A percentile compares a stretch with the other conserved stretches of the same genome.
phyloP scores from a whole-genome alignment of 1,139 yeast species.

The Pneumocystis oryctolagi region DNA sequence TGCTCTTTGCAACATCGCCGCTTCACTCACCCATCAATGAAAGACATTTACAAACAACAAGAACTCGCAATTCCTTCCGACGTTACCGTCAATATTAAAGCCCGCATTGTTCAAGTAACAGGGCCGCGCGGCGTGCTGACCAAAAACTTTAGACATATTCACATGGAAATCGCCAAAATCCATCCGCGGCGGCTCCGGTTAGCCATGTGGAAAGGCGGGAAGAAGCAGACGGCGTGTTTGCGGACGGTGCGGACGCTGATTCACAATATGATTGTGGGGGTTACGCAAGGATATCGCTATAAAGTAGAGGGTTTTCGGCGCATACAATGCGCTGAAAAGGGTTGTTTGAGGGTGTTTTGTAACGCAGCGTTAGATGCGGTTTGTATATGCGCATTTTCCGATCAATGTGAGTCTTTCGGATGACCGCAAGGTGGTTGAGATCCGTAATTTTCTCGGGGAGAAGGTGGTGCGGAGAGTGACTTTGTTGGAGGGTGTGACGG shows the following conservation, averaged over 20 bases:
- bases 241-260: conserved; percentile 96
- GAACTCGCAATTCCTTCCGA: conserved; percentile 84
- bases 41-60: conserved; percentile 40
- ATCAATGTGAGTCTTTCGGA: conserved; percentile 89
- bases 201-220: conserved; percentile 96
- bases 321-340: too few species aligned
- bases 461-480: conserved; percentile 82
- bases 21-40: too few species aligned
- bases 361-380: conserved; percentile 98
- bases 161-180: conserved; percentile 78
- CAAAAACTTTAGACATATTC: conserved; percentile 88
- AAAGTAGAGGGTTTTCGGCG: conserved; percentile 86
- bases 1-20: too few species aligned
- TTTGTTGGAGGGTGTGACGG: conserved; percentile 79
- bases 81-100: conserved; percentile 78
- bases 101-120: conserved; percentile 78
- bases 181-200: conserved; percentile 62
- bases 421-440: conserved; percentile 68
- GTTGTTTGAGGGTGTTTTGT: conserved; percentile 26
- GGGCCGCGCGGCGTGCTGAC: conserved; percentile 97
- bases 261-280: conserved; percentile 93
- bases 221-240: conserved; percentile 99
- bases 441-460: conserved; percentile 99
- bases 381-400: conserved; percentile 99
- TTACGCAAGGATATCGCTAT: conserved; percentile 44